Percentiles rank a stretch among this genome's conserved stretches.
Conservation (phyloP, 2,329 filamentous ascomycete species). For the Tetracladium maxilliforme region DNA sequence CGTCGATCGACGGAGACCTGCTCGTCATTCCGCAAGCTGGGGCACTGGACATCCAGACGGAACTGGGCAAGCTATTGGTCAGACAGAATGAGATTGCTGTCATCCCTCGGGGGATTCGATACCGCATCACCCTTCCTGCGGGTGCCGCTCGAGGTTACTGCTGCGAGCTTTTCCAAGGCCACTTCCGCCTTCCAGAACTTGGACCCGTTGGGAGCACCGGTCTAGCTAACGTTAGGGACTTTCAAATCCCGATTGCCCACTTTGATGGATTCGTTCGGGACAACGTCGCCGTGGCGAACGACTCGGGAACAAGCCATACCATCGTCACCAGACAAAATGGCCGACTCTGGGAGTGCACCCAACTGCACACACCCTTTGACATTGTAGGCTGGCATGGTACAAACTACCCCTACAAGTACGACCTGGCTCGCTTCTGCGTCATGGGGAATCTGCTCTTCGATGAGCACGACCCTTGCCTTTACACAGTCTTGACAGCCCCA, state of each 20-base stretch:
- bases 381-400: slow-evolving; percentile 57
- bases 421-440: slow-evolving; percentile 41
- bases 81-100: slow-evolving; percentile 66
- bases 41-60: slow-evolving; percentile 60
- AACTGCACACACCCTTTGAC: slow-evolving; percentile 62
- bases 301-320: slow-evolving; percentile 31
- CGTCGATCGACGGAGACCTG: slow-evolving; percentile 71
- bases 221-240: slow-evolving; percentile 63
- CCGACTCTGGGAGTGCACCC: slow-evolving; percentile 46
- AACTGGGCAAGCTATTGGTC: slow-evolving; percentile 61
- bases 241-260: slow-evolving; percentile 54
- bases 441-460: slow-evolving; percentile 42
- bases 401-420: slow-evolving; percentile 47
- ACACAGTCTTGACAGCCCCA: slow-evolving; percentile 39
- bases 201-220: slow-evolving; percentile 62
- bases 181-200: slow-evolving; percentile 57
- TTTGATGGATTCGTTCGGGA: slow-evolving; percentile 38
- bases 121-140: slow-evolving; percentile 50
- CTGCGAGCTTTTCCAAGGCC: slow-evolving; percentile 58
- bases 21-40: slow-evolving; percentile 65
- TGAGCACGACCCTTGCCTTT: slow-evolving; percentile 44
- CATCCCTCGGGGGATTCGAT: slow-evolving; percentile 60
- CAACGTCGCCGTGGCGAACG: too few species aligned
- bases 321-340: slow-evolving; percentile 54
- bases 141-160: slow-evolving; percentile 58